Evolutionary conservation across 805 yeast genomes (phyloP).

Genomic region (Barnettozyma vustinii): DNA sequence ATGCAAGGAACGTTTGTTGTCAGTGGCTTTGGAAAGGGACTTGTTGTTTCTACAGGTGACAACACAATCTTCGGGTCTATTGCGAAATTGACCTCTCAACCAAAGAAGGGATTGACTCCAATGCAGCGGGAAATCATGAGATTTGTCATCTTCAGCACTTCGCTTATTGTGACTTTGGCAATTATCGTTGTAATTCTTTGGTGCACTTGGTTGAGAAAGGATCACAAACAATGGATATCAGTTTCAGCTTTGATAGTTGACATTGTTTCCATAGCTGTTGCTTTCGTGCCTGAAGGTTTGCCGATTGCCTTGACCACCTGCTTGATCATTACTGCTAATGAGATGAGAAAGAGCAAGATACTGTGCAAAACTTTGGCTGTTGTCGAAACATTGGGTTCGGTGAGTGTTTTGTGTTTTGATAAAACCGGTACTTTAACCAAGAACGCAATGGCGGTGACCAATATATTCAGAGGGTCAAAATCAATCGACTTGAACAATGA

Average conservation of each 20-base stretch:
- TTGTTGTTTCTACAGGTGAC: conserved; percentile 41
- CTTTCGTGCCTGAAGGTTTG: conserved; percentile 48
- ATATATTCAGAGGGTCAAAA: conserved; percentile 3
- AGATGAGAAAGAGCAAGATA: conserved; percentile 40
- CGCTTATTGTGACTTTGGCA: conserved; percentile 14
- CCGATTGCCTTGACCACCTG: conserved; percentile 48
- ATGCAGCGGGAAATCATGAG: conserved; percentile 37
- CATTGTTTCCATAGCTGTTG: conserved; percentile 23
- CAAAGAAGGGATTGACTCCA: conserved; percentile 36
- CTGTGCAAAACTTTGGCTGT: conserved; percentile 33
- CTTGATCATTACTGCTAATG: conserved; percentile 41
- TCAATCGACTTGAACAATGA: neutral
- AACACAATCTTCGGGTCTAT: conserved; percentile 42
- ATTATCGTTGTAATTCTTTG: neutral
- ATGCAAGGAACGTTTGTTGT: conserved; percentile 9
- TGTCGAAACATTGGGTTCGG: conserved; percentile 43
- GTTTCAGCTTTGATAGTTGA: neutral
- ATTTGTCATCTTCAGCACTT: conserved; percentile 31
- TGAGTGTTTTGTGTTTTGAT: conserved; percentile 40
- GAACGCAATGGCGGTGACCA: conserved; percentile 41
- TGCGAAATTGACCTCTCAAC: conserved; percentile 36
- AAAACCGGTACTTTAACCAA: conserved; percentile 45
- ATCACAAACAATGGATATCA: neutral
- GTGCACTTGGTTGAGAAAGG: neutral
- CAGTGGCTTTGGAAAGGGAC: conserved; percentile 38